These are phyloP conservation scores for Castanospermum australe DNA, from an alignment of 306 rosid genomes.

Conservation along the genomic window DNA sequence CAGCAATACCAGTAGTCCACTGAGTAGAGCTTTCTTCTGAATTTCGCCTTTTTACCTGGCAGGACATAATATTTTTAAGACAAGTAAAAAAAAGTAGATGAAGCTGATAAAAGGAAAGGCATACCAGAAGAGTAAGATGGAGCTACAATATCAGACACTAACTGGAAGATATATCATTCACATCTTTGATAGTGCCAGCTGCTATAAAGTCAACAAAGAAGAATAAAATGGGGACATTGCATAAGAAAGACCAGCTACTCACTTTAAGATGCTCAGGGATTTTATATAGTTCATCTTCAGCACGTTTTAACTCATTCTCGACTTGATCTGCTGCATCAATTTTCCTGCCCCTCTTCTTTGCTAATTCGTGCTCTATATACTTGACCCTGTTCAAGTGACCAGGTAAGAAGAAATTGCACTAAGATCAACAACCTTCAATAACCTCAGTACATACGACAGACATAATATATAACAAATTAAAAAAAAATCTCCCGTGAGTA, in stretches of 20 bases:
- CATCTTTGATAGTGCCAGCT: background rate
- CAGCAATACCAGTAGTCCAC: constrained; percentile 99
- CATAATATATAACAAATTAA: background rate
- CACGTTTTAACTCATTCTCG: constrained; percentile 83
- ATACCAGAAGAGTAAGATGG: background rate
- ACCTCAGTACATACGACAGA: background rate
- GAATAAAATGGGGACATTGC: background rate
- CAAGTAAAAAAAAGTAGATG: background rate
- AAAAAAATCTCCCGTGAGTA: background rate
- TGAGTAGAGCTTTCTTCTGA: constrained; percentile 98
- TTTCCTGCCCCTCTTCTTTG: constrained; percentile 87
- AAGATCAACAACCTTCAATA: constrained; percentile 8
- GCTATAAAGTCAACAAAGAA: background rate
- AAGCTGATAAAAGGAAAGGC: background rate
- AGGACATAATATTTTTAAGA: background rate
- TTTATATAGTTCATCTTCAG: constrained; percentile 90
- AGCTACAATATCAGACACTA: background rate
- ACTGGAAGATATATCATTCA: background rate
- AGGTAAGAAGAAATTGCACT: background rate
- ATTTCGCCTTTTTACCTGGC: constrained; percentile 85
- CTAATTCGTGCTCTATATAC: constrained; percentile 79
- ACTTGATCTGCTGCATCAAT: constrained; percentile 62
- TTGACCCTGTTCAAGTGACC: constrained; percentile 49
- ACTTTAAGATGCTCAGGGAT: constrained; percentile 99
- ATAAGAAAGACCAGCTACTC: constrained; percentile 23